phyloP scores from a whole-genome alignment of 306 rosid species.

The Prunus fruticosa region DNA sequence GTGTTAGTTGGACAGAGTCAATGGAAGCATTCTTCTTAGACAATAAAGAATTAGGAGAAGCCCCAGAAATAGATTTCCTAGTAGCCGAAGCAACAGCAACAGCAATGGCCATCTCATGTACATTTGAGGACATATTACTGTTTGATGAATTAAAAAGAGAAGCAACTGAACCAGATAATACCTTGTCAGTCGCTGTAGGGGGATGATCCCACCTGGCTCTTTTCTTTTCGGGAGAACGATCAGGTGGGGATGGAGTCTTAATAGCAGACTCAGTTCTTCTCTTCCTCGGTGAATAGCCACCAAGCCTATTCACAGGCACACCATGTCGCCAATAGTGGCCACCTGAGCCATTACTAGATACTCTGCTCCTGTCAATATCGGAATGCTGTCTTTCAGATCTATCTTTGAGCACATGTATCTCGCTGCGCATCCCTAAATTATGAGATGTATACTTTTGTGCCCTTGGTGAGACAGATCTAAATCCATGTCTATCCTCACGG shows the following conservation, averaged over 20 bases:
- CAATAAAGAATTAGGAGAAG: conserved; percentile 36
- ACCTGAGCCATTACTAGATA: conserved; percentile 63
- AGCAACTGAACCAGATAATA: conserved; percentile 43
- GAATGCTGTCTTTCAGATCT: conserved; percentile 52
- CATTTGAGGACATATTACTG: conserved; percentile 35
- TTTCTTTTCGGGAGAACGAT: conserved; percentile 64
- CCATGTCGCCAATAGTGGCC: conserved; percentile 56
- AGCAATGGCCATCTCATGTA: conserved; percentile 41
- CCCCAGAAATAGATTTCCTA: conserved; percentile 32
- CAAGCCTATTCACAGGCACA: conserved; percentile 67
- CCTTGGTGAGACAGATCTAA: conserved; percentile 54
- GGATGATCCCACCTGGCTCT: conserved; percentile 80
- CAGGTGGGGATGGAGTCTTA: conserved; percentile 78
- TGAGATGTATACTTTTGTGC: conserved; percentile 35
- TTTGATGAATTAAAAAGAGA: conserved; percentile 49
- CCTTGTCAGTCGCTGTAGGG: conserved; percentile 44
- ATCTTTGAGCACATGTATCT: conserved; percentile 42
- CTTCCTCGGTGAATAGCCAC: conserved; percentile 98
- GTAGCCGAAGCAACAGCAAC: conserved; percentile 42
- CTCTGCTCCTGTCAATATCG: conserved; percentile 50
- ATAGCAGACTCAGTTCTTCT: conserved; percentile 75
- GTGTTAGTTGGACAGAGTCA: conserved; percentile 85
- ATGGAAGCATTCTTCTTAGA: conserved; percentile 46
- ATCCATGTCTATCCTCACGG: conserved; percentile 45
- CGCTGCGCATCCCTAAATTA: conserved; percentile 38